These are phyloP conservation scores for Vitis riparia DNA, from an alignment of 164 flowering plant genomes.

Conservation along the genomic window DNA sequence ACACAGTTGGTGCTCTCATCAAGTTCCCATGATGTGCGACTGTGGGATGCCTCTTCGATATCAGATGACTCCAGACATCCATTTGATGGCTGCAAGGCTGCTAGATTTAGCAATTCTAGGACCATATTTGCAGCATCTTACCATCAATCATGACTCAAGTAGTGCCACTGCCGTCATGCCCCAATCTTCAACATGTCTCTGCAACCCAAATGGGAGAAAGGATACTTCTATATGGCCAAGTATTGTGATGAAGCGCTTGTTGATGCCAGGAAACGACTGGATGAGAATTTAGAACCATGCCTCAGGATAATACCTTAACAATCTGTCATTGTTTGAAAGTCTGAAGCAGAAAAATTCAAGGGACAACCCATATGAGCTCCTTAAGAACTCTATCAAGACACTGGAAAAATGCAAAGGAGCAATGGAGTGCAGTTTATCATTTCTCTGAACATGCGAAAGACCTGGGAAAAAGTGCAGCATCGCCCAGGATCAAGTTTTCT, in stretches of 20 bases:
- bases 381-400: too few relatives aligned
- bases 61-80: constrained; percentile 69
- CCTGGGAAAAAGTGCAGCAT: too few relatives aligned
- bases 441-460: too few relatives aligned
- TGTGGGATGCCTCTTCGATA: constrained; percentile 85
- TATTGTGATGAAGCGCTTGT: constrained; percentile 91
- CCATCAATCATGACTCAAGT: too few relatives aligned
- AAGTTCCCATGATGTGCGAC: constrained; percentile 65
- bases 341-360: too few relatives aligned
- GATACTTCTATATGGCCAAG: constrained; percentile 89
- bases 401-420: too few relatives aligned
- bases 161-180: too few relatives aligned
- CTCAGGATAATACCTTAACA: constrained; percentile 34
- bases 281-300: constrained; percentile 55
- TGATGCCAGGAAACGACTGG: constrained; percentile 96
- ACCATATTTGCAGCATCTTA: constrained; percentile 58
- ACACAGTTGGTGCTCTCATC: constrained; percentile 81
- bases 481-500: too few relatives aligned
- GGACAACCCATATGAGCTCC: too few relatives aligned
- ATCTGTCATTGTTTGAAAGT: constrained; percentile 18
- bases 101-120: constrained; percentile 79
- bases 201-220: constrained; percentile 97
- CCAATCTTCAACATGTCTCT: constrained; percentile 15
- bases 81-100: constrained; percentile 85
- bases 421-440: too few relatives aligned